Conservation (phyloP, 1,284 basidiomycete genomes). For the Jaminaea rosea region DNA sequence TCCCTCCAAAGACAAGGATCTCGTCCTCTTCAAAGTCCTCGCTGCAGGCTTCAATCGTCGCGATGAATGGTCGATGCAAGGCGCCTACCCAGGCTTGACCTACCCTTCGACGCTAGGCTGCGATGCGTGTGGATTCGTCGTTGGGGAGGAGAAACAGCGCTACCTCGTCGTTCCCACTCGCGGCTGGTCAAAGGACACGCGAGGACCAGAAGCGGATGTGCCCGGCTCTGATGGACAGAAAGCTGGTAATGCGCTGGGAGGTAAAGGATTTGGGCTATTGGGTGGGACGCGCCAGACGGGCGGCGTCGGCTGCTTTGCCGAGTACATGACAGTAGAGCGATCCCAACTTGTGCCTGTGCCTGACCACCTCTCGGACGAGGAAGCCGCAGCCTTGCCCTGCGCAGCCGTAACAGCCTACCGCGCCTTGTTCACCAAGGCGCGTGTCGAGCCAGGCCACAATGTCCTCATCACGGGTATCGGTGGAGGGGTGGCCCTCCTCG, state of each 20-base stretch:
- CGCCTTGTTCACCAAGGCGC: slow-evolving; percentile 62
- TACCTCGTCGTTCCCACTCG: slow-evolving; percentile 54
- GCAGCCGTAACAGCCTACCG: slow-evolving; percentile 75
- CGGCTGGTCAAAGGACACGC: slow-evolving; percentile 67
- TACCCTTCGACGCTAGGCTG: slow-evolving; percentile 59
- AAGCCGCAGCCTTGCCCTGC: slow-evolving; percentile 67
- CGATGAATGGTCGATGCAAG: slow-evolving; percentile 67
- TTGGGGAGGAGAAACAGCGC: slow-evolving; percentile 5
- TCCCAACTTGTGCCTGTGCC: slow-evolving; percentile 63
- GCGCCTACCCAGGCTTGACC: slow-evolving; percentile 65
- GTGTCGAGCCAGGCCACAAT: slow-evolving; percentile 59
- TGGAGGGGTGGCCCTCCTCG: slow-evolving; percentile 68
- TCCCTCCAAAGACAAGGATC: neutral
- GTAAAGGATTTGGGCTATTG: slow-evolving; percentile 38
- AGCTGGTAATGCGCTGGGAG: slow-evolving; percentile 13
- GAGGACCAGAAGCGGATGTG: slow-evolving; percentile 38
- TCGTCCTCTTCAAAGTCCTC: slow-evolving; percentile 17
- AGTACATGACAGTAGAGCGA: slow-evolving; percentile 65
- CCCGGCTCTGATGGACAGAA: slow-evolving; percentile 19
- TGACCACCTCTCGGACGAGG: slow-evolving; percentile 60
- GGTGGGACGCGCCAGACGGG: slow-evolving; percentile 27
- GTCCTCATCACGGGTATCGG: slow-evolving; percentile 58
- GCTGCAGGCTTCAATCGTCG: slow-evolving; percentile 70
- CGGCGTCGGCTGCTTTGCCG: slow-evolving; percentile 60
- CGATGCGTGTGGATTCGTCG: slow-evolving; percentile 59